phyloP scores from a whole-genome alignment of 345 rosid species.

The Populus pruinosa region DNA sequence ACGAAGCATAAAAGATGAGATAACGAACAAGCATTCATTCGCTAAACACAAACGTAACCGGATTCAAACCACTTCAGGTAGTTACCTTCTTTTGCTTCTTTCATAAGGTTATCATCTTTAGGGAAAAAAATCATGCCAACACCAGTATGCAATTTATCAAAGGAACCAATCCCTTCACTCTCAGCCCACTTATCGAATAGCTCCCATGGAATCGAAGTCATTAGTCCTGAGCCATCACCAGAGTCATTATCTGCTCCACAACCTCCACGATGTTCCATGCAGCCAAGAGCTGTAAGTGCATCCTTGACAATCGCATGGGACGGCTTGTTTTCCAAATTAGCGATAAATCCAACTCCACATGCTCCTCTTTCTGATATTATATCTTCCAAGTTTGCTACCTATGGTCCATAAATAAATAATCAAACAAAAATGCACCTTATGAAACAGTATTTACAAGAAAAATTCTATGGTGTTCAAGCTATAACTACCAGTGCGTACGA shows the following conservation, averaged over 20 bases:
- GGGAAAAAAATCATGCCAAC: constrained; percentile 97
- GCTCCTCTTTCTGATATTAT: constrained; percentile 94
- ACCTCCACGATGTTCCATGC: constrained; percentile 99
- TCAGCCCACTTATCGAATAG: constrained; percentile 74
- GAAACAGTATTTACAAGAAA: neutral
- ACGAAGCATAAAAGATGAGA: neutral
- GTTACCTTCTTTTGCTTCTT: constrained; percentile 82
- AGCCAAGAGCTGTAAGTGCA: constrained; percentile 89
- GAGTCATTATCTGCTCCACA: constrained; percentile 99
- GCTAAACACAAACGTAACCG: neutral
- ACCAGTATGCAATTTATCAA: constrained; percentile 84
- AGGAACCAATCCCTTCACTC: constrained; percentile 64
- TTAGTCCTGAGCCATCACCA: constrained; percentile 95
- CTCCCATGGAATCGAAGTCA: constrained; percentile 98
- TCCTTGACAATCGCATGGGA: constrained; percentile 73
- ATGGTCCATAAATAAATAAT: constrained; percentile 10
- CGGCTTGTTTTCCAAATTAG: constrained; percentile 85
- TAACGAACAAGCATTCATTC: constrained; percentile 9
- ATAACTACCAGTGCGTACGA: no score
- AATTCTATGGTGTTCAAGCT: no score
- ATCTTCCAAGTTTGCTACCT: constrained; percentile 87
- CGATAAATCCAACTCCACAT: constrained; percentile 98
- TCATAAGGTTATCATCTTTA: constrained; percentile 48
- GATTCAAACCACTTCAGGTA: constrained; percentile 3
- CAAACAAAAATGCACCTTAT: neutral